Evolutionary conservation across 495 filamentous ascomycete genomes (phyloP).

Genomic region (Talaromyces adpressus): DNA sequence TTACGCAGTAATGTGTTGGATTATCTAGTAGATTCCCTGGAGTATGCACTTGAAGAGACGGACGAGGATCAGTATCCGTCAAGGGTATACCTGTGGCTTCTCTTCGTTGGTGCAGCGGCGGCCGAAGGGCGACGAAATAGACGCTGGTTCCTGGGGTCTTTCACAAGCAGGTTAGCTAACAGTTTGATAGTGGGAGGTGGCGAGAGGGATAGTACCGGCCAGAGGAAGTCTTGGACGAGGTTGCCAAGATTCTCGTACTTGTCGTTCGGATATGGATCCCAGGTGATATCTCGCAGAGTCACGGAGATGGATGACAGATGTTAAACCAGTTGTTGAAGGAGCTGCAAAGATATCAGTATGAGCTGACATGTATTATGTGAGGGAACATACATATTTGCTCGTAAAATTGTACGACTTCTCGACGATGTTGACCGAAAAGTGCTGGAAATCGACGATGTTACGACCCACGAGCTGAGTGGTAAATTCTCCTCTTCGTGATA

Average conservation of each 20-base stretch:
- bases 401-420: slow-evolving; percentile 18
- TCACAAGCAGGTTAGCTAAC: too few relatives aligned
- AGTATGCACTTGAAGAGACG: neutral
- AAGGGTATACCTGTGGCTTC: neutral
- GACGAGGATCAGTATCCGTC: neutral
- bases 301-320: neutral
- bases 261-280: slow-evolving; percentile 16
- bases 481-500: slow-evolving; percentile 24
- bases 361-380: neutral
- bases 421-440: slow-evolving; percentile 27
- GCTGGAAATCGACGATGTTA: slow-evolving; percentile 30
- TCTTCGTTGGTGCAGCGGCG: neutral
- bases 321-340: neutral
- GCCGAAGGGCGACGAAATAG: neutral
- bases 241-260: slow-evolving; percentile 5
- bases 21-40: neutral
- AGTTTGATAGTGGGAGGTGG: too few relatives aligned
- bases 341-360: neutral
- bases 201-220: slow-evolving; percentile 13
- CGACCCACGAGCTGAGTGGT: slow-evolving; percentile 18
- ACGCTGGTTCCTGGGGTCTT: neutral
- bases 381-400: slow-evolving; percentile 20
- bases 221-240: slow-evolving; percentile 31
- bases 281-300: slow-evolving; percentile 3
- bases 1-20: neutral